Evolutionary conservation across 345 rosid genomes (phyloP).

Genomic region (Sapria himalayana): DNA sequence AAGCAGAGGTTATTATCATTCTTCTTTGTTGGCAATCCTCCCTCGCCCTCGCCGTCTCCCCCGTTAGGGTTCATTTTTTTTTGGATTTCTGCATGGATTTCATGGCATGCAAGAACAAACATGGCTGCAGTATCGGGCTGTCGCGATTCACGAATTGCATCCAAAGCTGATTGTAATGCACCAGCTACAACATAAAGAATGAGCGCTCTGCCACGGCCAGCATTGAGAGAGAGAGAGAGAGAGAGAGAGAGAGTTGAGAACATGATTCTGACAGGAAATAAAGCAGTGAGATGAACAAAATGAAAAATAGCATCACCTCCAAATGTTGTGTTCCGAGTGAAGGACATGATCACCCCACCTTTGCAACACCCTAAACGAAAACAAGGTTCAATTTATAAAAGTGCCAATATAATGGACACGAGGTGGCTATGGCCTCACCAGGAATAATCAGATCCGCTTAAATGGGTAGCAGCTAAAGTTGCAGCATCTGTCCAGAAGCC

Average conservation of each 20-base stretch:
- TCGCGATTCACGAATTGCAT: constrained; percentile 66
- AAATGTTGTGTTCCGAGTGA: constrained; percentile 57
- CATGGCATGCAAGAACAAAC: constrained; percentile 74
- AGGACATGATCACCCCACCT: constrained; percentile 90
- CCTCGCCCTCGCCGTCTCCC: constrained; percentile 24
- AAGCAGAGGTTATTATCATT: constrained; percentile 14
- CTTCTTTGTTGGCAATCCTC: constrained; percentile 14
- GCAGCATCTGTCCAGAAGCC: constrained; percentile 99
- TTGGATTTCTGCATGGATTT: constrained; percentile 46
- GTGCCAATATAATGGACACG: neutral
- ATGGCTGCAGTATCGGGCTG: constrained; percentile 88
- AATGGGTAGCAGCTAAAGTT: constrained; percentile 87
- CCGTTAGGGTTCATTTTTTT: constrained; percentile 20
- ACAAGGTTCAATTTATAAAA: neutral
- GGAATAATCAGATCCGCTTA: constrained; percentile 93
- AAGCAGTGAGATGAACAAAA: neutral
- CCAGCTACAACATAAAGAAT: constrained; percentile 84
- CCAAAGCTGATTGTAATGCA: constrained; percentile 66
- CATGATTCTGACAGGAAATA: neutral
- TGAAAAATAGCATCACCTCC: constrained; percentile 36
- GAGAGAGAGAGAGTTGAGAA: neutral
- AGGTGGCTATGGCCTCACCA: constrained; percentile 18
- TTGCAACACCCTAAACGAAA: constrained; percentile 43
- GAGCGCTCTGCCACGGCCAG: constrained; percentile 40
- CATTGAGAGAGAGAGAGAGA: constrained; percentile 7